Percentiles rank a stretch among this genome's conserved stretches.
Conservation (phyloP, 306 rosid genomes). For the Aeschynomene evenia region DNA sequence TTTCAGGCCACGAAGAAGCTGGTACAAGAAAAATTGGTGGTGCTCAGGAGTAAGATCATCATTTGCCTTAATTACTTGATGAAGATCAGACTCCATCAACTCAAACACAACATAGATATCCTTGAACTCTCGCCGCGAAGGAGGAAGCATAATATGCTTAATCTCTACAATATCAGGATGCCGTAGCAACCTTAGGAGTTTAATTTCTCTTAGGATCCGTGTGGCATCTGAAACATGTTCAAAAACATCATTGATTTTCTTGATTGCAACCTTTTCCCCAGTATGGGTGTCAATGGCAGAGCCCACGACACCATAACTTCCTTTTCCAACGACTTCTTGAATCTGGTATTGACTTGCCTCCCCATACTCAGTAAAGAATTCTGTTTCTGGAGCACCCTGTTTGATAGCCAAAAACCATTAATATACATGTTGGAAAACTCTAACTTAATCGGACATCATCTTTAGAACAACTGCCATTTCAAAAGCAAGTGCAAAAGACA, state of each 20-base stretch:
- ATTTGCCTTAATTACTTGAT: constrained; percentile 51
- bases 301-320: constrained; percentile 51
- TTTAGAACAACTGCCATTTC: background rate
- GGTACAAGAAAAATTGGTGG: constrained; percentile 81
- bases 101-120: constrained; percentile 54
- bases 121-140: constrained; percentile 43
- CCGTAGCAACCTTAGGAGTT: constrained; percentile 42
- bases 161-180: constrained; percentile 52
- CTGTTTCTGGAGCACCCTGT: constrained; percentile 68
- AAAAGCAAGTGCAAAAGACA: background rate
- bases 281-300: constrained; percentile 40
- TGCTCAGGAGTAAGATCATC: constrained; percentile 48
- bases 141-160: constrained; percentile 54
- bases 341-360: constrained; percentile 53
- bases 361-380: constrained; percentile 94
- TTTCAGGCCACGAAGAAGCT: constrained; percentile 91
- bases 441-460: background rate
- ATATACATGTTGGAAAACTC: background rate
- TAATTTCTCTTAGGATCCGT: constrained; percentile 43
- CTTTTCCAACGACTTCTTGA: constrained; percentile 47
- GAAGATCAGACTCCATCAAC: constrained; percentile 57
- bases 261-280: constrained; percentile 43
- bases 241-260: constrained; percentile 47
- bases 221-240: constrained; percentile 57
- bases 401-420: constrained; percentile 26